These are phyloP conservation scores for Pythium apleroticum DNA, from an alignment of 352 stramenopile species.

Conservation along the genomic window DNA sequence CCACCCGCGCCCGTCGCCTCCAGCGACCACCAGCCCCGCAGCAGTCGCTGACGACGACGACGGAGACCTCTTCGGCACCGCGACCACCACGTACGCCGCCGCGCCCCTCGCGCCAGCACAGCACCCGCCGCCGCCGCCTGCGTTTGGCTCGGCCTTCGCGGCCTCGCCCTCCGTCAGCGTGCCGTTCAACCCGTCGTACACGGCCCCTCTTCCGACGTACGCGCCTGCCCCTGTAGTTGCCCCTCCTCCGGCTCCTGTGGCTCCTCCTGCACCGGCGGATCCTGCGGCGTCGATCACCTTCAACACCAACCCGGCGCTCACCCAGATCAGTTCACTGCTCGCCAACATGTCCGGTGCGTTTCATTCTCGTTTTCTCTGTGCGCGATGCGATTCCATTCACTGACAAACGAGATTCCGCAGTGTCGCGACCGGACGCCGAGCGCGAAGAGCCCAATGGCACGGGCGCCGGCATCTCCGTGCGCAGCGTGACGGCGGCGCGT, in stretches of 20 bases:
- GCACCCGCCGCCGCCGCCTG: constrained; percentile 4
- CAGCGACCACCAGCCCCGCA: constrained; percentile 7
- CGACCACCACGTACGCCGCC: constrained; percentile 28
- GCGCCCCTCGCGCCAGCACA: constrained; percentile 10
- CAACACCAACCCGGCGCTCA: constrained; percentile 34
- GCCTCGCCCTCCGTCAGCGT: constrained; percentile 29
- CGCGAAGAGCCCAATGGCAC: constrained; percentile 67
- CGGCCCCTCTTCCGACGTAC: constrained; percentile 7
- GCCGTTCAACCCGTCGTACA: constrained; percentile 31
- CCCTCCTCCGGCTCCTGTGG: constrained; percentile 4
- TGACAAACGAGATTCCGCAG: too few relatives aligned
- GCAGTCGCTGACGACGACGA: constrained; percentile 32
- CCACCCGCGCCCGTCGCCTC: constrained; percentile 36
- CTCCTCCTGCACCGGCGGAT: not conserved
- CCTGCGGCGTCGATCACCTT: constrained; percentile 51
- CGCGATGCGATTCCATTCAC: too few relatives aligned
- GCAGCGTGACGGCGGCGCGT: constrained; percentile 46
- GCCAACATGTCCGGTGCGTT: constrained; percentile 52
- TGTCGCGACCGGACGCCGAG: constrained; percentile 24
- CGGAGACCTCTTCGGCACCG: constrained; percentile 58
- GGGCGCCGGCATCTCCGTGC: constrained; percentile 57
- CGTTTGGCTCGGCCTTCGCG: constrained; percentile 16
- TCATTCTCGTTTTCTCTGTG: too few relatives aligned
- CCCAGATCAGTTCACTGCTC: constrained; percentile 61
- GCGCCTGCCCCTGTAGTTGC: constrained; percentile 2